Percentiles rank a stretch among this genome's conserved stretches.
Conservation (phyloP, 495 filamentous ascomycete genomes). For the Sphaerosporella brunnea region DNA sequence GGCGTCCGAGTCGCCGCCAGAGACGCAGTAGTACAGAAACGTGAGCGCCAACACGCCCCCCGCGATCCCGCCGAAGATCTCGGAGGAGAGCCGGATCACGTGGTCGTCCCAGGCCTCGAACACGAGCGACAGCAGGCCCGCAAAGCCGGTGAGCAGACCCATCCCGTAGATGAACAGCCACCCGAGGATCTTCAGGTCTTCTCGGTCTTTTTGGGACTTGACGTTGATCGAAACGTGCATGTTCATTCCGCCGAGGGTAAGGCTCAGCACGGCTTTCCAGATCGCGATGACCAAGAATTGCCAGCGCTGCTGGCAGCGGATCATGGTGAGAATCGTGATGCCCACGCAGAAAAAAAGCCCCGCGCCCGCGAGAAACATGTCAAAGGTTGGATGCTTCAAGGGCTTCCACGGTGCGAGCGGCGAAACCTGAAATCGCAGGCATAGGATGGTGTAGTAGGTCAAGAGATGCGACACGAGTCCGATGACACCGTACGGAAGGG, state of each 20-base stretch:
- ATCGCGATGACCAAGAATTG: not conserved
- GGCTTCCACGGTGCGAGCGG: not conserved
- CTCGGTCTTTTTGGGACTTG: not conserved
- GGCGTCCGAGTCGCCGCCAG: not conserved
- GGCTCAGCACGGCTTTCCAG: not conserved
- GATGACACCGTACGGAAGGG: not conserved
- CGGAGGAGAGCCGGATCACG: not conserved
- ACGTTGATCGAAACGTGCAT: not conserved
- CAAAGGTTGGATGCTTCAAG: not conserved
- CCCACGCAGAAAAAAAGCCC: not conserved
- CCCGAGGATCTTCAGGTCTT: not conserved
- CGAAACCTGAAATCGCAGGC: not conserved
- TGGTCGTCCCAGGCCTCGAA: not conserved
- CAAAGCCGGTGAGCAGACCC: not conserved
- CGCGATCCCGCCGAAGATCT: not conserved
- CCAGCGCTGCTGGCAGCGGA: slow-evolving; percentile 2
- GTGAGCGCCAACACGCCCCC: not conserved
- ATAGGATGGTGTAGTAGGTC: slow-evolving; percentile 1
- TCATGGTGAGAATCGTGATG: not conserved
- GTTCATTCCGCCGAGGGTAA: not conserved
- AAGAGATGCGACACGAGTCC: not conserved
- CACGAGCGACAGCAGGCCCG: not conserved
- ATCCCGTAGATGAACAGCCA: not conserved
- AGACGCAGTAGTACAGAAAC: not conserved
- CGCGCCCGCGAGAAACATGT: not conserved